Percentiles rank a stretch among this genome's conserved stretches.
These are phyloP conservation scores for Colletotrichum aenigma DNA, from an alignment of 2,329 filamentous ascomycete genomes.

Conservation along the genomic window DNA sequence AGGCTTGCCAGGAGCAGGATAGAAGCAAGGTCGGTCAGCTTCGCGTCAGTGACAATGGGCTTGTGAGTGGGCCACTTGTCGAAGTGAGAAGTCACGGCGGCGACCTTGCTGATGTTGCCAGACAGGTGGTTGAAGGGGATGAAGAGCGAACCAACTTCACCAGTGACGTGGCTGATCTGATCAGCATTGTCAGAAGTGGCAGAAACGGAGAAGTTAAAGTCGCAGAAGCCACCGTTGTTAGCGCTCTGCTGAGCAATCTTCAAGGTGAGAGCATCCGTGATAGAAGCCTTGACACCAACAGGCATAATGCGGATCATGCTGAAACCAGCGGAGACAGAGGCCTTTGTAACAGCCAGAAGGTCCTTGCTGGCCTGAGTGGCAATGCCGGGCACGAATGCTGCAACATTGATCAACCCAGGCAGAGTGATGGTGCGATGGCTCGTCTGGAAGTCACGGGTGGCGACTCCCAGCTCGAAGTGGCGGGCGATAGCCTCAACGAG, in stretches of 20 bases:
- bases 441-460: conserved; percentile 87
- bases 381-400: conserved; percentile 79
- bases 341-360: conserved; percentile 72
- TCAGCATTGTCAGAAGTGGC: conserved; percentile 76
- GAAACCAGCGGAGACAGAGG: conserved; percentile 77
- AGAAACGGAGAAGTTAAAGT: conserved; percentile 81
- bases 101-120: conserved; percentile 84
- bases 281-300: conserved; percentile 72
- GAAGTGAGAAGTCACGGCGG: conserved; percentile 79
- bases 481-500: conserved; percentile 92
- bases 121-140: conserved; percentile 83
- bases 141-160: conserved; percentile 80
- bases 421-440: conserved; percentile 79
- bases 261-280: conserved; percentile 74
- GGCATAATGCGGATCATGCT: conserved; percentile 83
- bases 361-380: conserved; percentile 68
- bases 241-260: conserved; percentile 75
- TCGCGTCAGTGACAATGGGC: conserved; percentile 82
- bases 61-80: conserved; percentile 78
- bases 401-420: conserved; percentile 78
- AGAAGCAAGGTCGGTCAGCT: conserved; percentile 80
- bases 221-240: conserved; percentile 70
- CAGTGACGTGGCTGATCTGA: conserved; percentile 73
- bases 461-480: conserved; percentile 84
- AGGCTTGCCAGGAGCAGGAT: conserved; percentile 79